Base-by-base conservation (phyloP, 176 grass and related monocot species). In the Carex kokanica region DNA sequence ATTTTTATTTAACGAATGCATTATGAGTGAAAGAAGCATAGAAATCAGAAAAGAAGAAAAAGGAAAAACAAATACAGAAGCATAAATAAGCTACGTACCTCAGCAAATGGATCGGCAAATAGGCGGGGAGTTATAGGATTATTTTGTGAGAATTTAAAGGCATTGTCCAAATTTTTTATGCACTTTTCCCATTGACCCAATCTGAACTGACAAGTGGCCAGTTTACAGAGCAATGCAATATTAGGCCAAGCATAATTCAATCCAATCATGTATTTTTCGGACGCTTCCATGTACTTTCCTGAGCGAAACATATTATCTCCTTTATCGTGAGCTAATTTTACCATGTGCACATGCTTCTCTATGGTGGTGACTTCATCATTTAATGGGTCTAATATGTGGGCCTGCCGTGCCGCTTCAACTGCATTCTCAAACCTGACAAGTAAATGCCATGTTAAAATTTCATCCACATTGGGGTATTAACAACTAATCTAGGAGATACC, bases 401-500 rank as follows among this genome's bases (percentile, higher is more conserved):
- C 90, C 64, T 90, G 88, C 31, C 90, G 83, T 34, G 79, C 88
- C 18, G 63, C 77, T 74, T 53, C 41, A 77, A 92, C 60, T 60
- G 88, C 88, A 72, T 62, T 73, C 67, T 92, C 87, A 88, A 91
- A 94, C 87, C 92, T 94, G 8, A 49, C 9, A 49, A 49, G 45
- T 49, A 49, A 49, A 45, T 45, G 43, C 8, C 8, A 1, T 45
- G 43, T 45, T 45, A 45, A 45, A 45, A 45, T 6, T 6, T 6
- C 25, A 32, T 32, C 31, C 31, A 32, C n/a, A n/a, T n/a, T n/a
- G n/a, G n/a, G n/a, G n/a, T n/a, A n/a, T n/a, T n/a, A n/a, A n/a
- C n/a, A n/a, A n/a, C n/a, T n/a, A n/a, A n/a, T n/a, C n/a, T n/a
- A n/a, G n/a, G n/a, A n/a, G n/a, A n/a, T n/a, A n/a, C n/a, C n/a